A percentile compares a stretch with the other conserved stretches of the same genome.
Evolutionary conservation across 2,329 filamentous ascomycete genomes (phyloP).

Genomic region (Cladosporium velox): DNA sequence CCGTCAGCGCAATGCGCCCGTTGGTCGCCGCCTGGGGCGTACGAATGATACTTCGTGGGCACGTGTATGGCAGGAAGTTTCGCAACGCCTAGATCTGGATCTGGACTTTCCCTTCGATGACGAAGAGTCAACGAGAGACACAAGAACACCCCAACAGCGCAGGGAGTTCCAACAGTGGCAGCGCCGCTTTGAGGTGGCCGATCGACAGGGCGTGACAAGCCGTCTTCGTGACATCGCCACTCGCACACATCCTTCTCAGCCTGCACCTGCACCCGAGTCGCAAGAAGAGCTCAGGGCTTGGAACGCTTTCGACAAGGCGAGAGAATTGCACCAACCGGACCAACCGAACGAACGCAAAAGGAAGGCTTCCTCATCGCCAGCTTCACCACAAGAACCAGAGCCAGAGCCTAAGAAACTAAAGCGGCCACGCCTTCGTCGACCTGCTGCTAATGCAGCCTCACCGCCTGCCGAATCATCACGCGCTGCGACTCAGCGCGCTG

Average conservation of each 20-base stretch:
- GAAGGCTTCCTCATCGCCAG: constrained; percentile 74
- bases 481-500: constrained; percentile 35
- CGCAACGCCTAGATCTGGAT: constrained; percentile 75
- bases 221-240: constrained; percentile 55
- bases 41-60: constrained; percentile 63
- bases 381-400: constrained; percentile 65
- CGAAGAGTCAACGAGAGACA: constrained; percentile 49
- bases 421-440: constrained; percentile 62
- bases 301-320: constrained; percentile 85
- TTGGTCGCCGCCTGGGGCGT: constrained; percentile 19
- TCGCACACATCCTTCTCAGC: constrained; percentile 53
- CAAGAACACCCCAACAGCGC: constrained; percentile 58
- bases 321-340: constrained; percentile 60
- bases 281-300: constrained; percentile 81
- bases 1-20: constrained; percentile 19
- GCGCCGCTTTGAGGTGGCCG: constrained; percentile 77
- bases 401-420: constrained; percentile 76
- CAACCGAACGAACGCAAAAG: constrained; percentile 62
- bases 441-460: constrained; percentile 52
- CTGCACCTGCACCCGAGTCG: constrained; percentile 65
- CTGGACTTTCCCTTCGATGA: constrained; percentile 85
- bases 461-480: constrained; percentile 37
- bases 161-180: constrained; percentile 73
- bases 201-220: constrained; percentile 72
- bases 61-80: constrained; percentile 85